Percentiles rank a stretch among this genome's conserved stretches.
Conservation (phyloP, 2,329 filamentous ascomycete species). For the Annulohypoxylon truncatum region DNA sequence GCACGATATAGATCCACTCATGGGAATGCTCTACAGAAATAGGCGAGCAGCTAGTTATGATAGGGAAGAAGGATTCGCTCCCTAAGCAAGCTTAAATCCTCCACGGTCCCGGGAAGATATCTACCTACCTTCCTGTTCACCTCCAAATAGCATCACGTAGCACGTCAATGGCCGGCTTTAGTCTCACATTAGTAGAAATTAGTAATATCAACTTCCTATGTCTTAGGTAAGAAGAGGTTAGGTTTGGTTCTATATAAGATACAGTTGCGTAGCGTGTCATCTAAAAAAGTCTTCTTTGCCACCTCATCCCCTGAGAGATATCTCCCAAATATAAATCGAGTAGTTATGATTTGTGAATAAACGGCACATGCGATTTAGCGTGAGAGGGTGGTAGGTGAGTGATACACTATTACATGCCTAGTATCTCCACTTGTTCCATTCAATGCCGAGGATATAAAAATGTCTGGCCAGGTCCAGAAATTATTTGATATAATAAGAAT, state of each 20-base stretch:
- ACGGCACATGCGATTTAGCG: neutral
- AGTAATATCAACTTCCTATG: neutral
- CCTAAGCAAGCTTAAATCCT: slow-evolving; percentile 4
- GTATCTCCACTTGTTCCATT: neutral
- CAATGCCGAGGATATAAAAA: neutral
- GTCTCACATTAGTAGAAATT: neutral
- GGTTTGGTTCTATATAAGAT: neutral
- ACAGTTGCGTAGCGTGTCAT: neutral
- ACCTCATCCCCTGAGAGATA: neutral
- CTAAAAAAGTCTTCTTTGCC: neutral
- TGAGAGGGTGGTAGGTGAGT: neutral
- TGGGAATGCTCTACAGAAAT: neutral
- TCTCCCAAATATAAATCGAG: neutral
- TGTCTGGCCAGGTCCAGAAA: neutral
- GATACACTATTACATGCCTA: neutral
- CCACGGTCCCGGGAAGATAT: neutral
- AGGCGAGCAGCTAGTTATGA: neutral
- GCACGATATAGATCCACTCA: neutral
- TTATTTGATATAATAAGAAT: neutral
- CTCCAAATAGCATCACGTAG: neutral
- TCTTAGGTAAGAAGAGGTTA: neutral
- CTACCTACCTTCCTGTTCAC: neutral
- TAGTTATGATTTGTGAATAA: neutral
- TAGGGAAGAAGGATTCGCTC: neutral
- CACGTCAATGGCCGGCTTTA: neutral